Base-by-base conservation (phyloP, 257 asterid genomes). In the Ophiorrhiza pumila region DNA sequence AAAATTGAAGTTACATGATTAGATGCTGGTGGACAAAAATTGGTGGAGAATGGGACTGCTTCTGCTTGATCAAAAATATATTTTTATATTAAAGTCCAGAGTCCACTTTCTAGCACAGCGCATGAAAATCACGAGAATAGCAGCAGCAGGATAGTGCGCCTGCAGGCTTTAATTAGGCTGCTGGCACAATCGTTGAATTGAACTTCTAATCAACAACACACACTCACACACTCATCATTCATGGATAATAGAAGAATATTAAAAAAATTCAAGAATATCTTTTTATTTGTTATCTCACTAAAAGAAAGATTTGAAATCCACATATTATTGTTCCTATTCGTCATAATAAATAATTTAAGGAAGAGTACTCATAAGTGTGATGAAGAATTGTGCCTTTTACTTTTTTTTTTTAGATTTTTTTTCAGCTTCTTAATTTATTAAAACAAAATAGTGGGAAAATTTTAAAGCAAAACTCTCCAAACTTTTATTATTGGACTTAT, bases 21-120 rank as follows among this genome's bases (percentile, higher is more conserved):
- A 47, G 43, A 41, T 60, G 47, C 22, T 27, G 55, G 29, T 55
- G 52, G 78, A 68, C 68, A 57, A 41, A 41, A 65, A 5, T 56
- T 29, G 71, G 67, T 67, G 73, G 50, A 57, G 58, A 52, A 42
- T 18, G 55, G 43, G 60, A 75, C 53, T n/a, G n/a, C n/a, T n/a
- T n/a, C n/a, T n/a, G n/a, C n/a, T n/a, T n/a, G 50, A 23, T 12
- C 41, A 65, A 34, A 37, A 65, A 42, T 25, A 3, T 10, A 59
- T 37, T 53, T 12, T 6, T 23, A 23, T 31, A 3, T 0, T 49
- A 35, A 17, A 14, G 41, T 2, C 50, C 25, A 37, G 18, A 7
- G 17, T 31, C 59, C 50, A 43, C 43, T 56, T 66, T 7, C 13
- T 0, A 18, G 66, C 22, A 29, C 60, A 41, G 7, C 4, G 53